Percentiles rank a stretch among this genome's conserved stretches.
Evolutionary conservation across 1,284 basidiomycete species (phyloP).

Genomic region (Ustilago nuda): DNA sequence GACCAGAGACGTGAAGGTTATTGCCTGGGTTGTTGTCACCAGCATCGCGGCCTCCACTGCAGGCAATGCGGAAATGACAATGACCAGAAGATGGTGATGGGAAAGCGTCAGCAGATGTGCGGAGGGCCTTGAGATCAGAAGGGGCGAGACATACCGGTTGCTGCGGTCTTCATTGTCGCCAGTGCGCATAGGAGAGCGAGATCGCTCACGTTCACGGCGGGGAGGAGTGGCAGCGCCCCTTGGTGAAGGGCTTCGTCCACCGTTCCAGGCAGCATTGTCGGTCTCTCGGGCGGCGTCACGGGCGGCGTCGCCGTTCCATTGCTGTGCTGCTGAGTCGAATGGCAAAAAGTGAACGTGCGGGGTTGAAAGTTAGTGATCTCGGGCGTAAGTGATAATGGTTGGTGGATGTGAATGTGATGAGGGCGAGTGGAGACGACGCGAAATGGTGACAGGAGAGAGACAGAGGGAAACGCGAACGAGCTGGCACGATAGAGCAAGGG

Average conservation of each 20-base stretch:
- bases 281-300: slow-evolving; percentile 54
- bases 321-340: slow-evolving; percentile 48
- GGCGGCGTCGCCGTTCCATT: slow-evolving; percentile 58
- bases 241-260: slow-evolving; percentile 53
- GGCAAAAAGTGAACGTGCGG: slow-evolving; percentile 30
- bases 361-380: slow-evolving; percentile 27
- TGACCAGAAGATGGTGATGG: neutral
- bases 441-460: slow-evolving; percentile 6
- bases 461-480: neutral
- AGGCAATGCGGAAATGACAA: neutral
- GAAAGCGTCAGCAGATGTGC: neutral
- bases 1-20: slow-evolving; percentile 93
- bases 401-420: slow-evolving; percentile 3
- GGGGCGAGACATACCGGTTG: slow-evolving; percentile 45
- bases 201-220: slow-evolving; percentile 55
- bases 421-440: slow-evolving; percentile 2
- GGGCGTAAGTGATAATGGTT: slow-evolving; percentile 15
- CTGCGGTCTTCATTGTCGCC: slow-evolving; percentile 42
- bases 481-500: neutral
- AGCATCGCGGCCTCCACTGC: slow-evolving; percentile 66
- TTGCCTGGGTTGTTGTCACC: slow-evolving; percentile 84
- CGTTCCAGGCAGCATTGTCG: slow-evolving; percentile 48
- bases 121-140: neutral
- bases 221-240: slow-evolving; percentile 51
- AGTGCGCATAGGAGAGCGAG: slow-evolving; percentile 37